These are phyloP conservation scores for Pleurotus sapidus DNA, from an alignment of 768 basidiomycete genomes.

Conservation along the genomic window DNA sequence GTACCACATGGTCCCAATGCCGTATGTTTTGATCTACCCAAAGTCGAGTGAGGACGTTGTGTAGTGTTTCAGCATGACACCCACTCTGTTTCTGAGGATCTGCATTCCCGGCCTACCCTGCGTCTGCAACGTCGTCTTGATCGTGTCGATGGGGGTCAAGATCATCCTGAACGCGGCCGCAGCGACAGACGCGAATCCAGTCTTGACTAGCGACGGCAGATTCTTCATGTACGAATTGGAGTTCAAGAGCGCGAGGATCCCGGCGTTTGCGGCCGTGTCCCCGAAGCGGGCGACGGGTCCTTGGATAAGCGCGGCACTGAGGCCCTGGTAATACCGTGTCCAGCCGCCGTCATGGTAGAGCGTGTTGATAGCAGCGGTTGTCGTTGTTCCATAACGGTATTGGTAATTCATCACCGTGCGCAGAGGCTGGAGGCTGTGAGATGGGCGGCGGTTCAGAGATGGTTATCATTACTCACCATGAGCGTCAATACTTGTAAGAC, in stretches of 20 bases:
- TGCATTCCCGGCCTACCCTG: slow-evolving; percentile 70
- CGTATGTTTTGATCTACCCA: slow-evolving; percentile 65
- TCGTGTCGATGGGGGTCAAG: slow-evolving; percentile 89
- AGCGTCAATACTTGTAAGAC: slow-evolving; percentile 87
- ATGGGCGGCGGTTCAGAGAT: background rate
- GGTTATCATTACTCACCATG: slow-evolving; percentile 48
- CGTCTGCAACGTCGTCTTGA: slow-evolving; percentile 96
- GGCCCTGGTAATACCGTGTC: slow-evolving; percentile 85
- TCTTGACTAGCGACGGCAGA: slow-evolving; percentile 67
- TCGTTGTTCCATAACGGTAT: slow-evolving; percentile 83
- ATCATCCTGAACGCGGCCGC: slow-evolving; percentile 88
- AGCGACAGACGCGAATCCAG: slow-evolving; percentile 71
- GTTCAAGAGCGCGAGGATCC: slow-evolving; percentile 81
- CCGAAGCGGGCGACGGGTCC: slow-evolving; percentile 86
- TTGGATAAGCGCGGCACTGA: slow-evolving; percentile 82
- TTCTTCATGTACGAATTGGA: slow-evolving; percentile 69
- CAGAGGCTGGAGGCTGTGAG: slow-evolving; percentile 53
- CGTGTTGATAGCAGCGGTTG: slow-evolving; percentile 58
- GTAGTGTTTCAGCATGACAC: slow-evolving; percentile 11
- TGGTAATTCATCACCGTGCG: slow-evolving; percentile 99
- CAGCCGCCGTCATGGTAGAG: slow-evolving; percentile 80
- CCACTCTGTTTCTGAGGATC: slow-evolving; percentile 65
- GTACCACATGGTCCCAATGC: slow-evolving; percentile 81
- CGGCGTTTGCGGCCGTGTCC: slow-evolving; percentile 93
- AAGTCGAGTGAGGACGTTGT: background rate